Percentiles rank a stretch among this genome's conserved stretches.
These are phyloP conservation scores for Euphrasia arctica DNA, from an alignment of 305 asterid genomes.

Conservation along the genomic window DNA sequence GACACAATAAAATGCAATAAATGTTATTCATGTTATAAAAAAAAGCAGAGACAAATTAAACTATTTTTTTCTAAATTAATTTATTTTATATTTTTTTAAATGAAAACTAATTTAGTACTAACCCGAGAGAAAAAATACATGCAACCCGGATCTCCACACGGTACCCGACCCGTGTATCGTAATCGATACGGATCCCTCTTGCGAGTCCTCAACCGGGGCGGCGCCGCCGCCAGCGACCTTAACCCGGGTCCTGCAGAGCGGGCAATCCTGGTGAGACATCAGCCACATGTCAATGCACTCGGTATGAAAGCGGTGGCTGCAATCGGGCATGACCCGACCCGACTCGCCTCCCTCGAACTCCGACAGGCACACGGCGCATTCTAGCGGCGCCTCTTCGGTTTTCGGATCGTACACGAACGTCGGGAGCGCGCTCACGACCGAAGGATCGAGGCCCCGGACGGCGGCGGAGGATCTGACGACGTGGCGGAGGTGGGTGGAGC, in stretches of 20 bases:
- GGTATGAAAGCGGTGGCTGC: slow-evolving; percentile 44
- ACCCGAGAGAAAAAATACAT: not conserved
- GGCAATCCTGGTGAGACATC: slow-evolving; percentile 43
- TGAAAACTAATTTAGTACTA: not conserved
- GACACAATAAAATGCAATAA: no score
- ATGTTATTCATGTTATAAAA: no score
- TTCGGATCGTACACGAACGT: slow-evolving; percentile 26
- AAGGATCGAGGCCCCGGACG: slow-evolving; percentile 30
- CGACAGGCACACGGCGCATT: slow-evolving; percentile 51
- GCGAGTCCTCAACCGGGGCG: slow-evolving; percentile 12
- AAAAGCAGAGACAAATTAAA: no score
- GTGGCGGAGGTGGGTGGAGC: not conserved
- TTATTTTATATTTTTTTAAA: no score
- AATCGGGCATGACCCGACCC: slow-evolving; percentile 50
- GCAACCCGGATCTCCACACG: slow-evolving; percentile 7
- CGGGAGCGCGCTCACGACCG: slow-evolving; percentile 32
- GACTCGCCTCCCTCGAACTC: slow-evolving; percentile 40
- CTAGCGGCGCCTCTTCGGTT: slow-evolving; percentile 22
- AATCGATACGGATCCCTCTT: not conserved
- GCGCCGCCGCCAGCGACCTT: not conserved
- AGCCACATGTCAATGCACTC: slow-evolving; percentile 56
- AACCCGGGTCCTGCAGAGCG: slow-evolving; percentile 47
- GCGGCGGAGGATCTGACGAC: not conserved
- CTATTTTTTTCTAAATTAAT: no score
- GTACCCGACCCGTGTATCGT: not conserved